Evolutionary conservation across 2,329 filamentous ascomycete genomes (phyloP).

Genomic region (Exophiala sp.): DNA sequence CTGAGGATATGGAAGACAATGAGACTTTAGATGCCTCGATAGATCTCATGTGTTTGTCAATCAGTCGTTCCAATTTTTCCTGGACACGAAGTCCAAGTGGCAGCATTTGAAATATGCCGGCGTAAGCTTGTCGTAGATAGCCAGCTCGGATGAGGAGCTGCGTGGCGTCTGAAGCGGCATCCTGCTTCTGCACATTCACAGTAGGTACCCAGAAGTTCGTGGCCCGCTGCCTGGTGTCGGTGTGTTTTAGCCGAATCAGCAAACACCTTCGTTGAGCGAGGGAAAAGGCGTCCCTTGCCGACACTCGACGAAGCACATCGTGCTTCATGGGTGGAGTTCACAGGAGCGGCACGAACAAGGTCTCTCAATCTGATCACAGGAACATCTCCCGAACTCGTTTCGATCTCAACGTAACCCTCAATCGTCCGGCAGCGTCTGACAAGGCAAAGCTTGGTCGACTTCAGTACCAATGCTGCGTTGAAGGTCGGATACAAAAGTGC

Average conservation of each 20-base stretch:
- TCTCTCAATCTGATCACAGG: neutral
- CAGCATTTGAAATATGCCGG: conserved; percentile 86
- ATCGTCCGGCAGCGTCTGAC: neutral
- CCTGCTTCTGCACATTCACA: conserved; percentile 22
- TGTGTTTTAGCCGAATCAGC: conserved; percentile 8
- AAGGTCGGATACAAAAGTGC: too few species aligned
- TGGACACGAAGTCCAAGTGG: conserved; percentile 82
- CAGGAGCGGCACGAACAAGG: neutral
- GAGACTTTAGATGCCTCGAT: conserved; percentile 72
- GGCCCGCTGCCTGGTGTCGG: conserved; percentile 18
- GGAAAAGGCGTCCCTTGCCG: neutral
- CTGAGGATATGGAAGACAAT: conserved; percentile 77
- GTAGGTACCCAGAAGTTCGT: conserved; percentile 26
- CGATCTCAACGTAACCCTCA: neutral
- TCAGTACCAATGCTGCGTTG: too few species aligned
- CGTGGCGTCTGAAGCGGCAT: conserved; percentile 20
- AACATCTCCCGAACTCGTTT: neutral
- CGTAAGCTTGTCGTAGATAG: conserved; percentile 72
- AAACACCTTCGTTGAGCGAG: neutral
- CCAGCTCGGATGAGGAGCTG: conserved; percentile 50
- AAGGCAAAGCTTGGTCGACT: too few species aligned
- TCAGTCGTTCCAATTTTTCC: conserved; percentile 74
- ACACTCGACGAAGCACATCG: neutral
- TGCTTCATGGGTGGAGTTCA: conserved; percentile 2
- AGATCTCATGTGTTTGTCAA: conserved; percentile 81